A percentile compares a stretch with the other conserved stretches of the same genome.
Evolutionary conservation across 2,329 filamentous ascomycete species (phyloP).

Genomic region (Fusarium verrucosum): DNA sequence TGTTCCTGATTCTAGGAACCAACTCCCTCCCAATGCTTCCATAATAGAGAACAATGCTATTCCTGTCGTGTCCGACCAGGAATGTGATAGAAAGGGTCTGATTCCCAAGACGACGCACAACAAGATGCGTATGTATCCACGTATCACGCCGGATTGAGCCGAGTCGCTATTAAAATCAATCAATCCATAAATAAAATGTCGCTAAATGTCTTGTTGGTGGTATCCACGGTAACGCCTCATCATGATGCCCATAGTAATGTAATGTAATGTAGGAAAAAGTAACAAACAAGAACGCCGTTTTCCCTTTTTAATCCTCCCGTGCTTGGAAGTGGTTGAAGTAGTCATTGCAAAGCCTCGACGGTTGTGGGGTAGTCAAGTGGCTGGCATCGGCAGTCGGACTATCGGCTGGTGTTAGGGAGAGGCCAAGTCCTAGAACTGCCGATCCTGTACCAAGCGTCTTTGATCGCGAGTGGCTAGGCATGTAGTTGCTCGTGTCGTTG

Average conservation of each 20-base stretch:
- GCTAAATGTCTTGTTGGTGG: constrained; percentile 38
- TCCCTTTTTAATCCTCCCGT: constrained; percentile 27
- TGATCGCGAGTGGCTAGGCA: constrained; percentile 49
- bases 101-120: constrained; percentile 28
- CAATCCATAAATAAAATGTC: constrained; percentile 28
- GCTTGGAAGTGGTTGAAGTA: constrained; percentile 41
- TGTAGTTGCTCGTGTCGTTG: constrained; percentile 35
- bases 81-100: constrained; percentile 10
- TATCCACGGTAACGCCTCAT: constrained; percentile 37
- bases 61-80: constrained; percentile 8
- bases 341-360: constrained; percentile 33
- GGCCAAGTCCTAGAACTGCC: constrained; percentile 37
- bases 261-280: too few species aligned
- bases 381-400: constrained; percentile 31
- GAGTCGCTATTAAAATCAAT: constrained; percentile 30
- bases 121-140: too few species aligned
- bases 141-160: constrained; percentile 37
- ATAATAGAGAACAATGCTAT: constrained; percentile 29
- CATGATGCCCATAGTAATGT: constrained; percentile 27
- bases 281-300: constrained; percentile 33
- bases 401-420: constrained; percentile 43
- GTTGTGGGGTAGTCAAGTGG: constrained; percentile 31
- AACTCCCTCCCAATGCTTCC: constrained; percentile 4
- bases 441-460: constrained; percentile 47
- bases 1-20: constrained; percentile 12